phyloP scores from a whole-genome alignment of 768 basidiomycete genomes.

The Russula abietina region DNA sequence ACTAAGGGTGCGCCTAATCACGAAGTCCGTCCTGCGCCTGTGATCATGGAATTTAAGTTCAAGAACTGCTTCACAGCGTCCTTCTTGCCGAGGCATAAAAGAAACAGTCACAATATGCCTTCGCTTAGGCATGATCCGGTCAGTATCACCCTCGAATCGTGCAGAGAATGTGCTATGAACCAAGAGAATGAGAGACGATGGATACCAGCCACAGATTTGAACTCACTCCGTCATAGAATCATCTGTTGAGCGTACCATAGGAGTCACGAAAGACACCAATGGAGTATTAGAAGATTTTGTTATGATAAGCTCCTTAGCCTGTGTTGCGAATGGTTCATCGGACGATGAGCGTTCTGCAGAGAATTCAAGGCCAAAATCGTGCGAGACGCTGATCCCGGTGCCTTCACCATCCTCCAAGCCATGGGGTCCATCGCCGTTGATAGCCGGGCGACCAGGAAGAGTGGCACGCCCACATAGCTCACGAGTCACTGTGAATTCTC shows the following conservation, averaged over 20 bases:
- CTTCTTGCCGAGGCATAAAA: slow-evolving; percentile 12
- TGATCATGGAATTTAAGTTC: slow-evolving; percentile 13
- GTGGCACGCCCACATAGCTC: slow-evolving; percentile 5
- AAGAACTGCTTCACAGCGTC: slow-evolving; percentile 9
- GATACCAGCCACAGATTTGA: neutral
- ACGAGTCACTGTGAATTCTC: slow-evolving; percentile 8
- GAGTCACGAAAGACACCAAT: neutral
- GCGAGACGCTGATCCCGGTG: slow-evolving; percentile 13
- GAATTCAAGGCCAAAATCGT: slow-evolving; percentile 20
- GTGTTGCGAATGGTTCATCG: neutral
- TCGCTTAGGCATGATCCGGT: neutral
- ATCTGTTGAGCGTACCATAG: neutral
- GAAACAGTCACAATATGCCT: neutral
- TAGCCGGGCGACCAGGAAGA: neutral
- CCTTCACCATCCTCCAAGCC: neutral
- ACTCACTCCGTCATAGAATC: slow-evolving; percentile 1
- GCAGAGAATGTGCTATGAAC: slow-evolving; percentile 12
- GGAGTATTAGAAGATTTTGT: neutral
- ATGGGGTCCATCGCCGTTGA: neutral
- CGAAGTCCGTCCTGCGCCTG: slow-evolving; percentile 1
- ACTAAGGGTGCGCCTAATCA: slow-evolving; percentile 4
- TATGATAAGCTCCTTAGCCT: slow-evolving; percentile 2
- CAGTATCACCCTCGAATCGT: neutral
- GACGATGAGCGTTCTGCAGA: neutral
- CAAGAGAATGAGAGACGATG: neutral